Base-by-base conservation (phyloP, 768 basidiomycete species). In the Boletus tylopilopsis region DNA sequence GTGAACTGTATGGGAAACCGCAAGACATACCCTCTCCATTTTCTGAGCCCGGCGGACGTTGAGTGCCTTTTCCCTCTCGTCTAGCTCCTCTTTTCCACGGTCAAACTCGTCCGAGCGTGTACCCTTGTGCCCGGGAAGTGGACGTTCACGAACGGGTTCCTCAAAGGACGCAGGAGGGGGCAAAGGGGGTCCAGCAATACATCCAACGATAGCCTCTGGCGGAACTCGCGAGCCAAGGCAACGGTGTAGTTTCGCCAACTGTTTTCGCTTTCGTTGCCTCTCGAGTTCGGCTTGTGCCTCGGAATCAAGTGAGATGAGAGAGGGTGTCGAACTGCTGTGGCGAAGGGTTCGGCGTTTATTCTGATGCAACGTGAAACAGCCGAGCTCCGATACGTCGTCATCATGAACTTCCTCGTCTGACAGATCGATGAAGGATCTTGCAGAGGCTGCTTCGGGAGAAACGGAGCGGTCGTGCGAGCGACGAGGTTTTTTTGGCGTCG, bases 221-320 rank as follows among this genome's bases (percentile, higher is more conserved):
- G 90, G 90, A 23, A 93, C 85, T 27, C 80, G 79, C 18, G 87
- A 89, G n/a, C 90, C 90, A 29, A 92, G 76, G 69, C 86, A 91
- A 39, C 90, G 86, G 67, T 92, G 88, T 5, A 93, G 76, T 64
- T 83, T 91, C 4, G 85, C 86, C 39, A 93, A 71, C 57, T 83
- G 82, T 56, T 88, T 86, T 43, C 90, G 76, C 67, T 85, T 89
- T 53, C 79, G 78, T 49, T 80, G 73, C 52, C 78, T 78, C 51
- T 84, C 81, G 19, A 80, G 78, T 42, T 89, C 87, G 16, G 70
- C 76, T 51, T 71, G 75, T 51, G 76, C 75, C 47, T 82, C 79
- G 21, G 76, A 69, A 42, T 76, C 69, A 61, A 81, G 59, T 43
- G 70, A 72, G 35, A 72, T 72, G 38, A 80, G 61, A 34, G 79